Conservation (phyloP, 306 rosid species). For the Corylus heterophylla region DNA sequence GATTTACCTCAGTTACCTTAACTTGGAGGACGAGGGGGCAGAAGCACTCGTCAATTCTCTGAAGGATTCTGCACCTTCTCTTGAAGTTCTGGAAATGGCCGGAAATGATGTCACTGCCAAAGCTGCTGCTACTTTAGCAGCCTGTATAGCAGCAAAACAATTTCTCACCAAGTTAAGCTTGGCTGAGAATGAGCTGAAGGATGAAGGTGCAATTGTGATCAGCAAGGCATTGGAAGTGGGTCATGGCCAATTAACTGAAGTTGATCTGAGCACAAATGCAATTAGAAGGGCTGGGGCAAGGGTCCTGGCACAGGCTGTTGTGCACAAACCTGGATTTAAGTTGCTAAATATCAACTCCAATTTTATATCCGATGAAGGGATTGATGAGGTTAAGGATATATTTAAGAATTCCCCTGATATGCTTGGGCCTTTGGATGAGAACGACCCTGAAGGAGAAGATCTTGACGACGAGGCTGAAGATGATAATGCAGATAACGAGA, state of each 20-base stretch:
- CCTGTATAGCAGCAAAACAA: constrained; percentile 67
- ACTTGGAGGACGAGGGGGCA: constrained; percentile 82
- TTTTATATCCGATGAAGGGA: constrained; percentile 79
- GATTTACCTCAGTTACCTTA: constrained; percentile 74
- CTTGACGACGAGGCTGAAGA: constrained; percentile 58
- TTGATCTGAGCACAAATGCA: constrained; percentile 66
- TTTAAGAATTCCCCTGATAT: constrained; percentile 55
- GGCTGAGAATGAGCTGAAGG: constrained; percentile 81
- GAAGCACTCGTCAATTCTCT: constrained; percentile 68
- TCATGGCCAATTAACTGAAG: constrained; percentile 63
- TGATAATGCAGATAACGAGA: constrained; percentile 47
- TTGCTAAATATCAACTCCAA: constrained; percentile 64
- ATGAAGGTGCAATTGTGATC: constrained; percentile 78
- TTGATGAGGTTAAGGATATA: constrained; percentile 56
- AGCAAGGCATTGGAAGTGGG: constrained; percentile 67
- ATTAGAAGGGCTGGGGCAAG: constrained; percentile 81
- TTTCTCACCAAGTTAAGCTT: constrained; percentile 61
- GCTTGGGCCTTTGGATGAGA: constrained; percentile 87
- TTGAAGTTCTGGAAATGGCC: constrained; percentile 76
- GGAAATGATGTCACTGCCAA: constrained; percentile 79
- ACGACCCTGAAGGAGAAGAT: constrained; percentile 82
- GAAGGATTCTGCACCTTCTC: constrained; percentile 68
- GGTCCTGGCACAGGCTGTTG: constrained; percentile 69
- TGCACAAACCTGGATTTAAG: constrained; percentile 72
- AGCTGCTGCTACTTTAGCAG: constrained; percentile 60